These are phyloP conservation scores for Scutellaria baicalensis DNA, from an alignment of 257 asterid species.

Conservation along the genomic window DNA sequence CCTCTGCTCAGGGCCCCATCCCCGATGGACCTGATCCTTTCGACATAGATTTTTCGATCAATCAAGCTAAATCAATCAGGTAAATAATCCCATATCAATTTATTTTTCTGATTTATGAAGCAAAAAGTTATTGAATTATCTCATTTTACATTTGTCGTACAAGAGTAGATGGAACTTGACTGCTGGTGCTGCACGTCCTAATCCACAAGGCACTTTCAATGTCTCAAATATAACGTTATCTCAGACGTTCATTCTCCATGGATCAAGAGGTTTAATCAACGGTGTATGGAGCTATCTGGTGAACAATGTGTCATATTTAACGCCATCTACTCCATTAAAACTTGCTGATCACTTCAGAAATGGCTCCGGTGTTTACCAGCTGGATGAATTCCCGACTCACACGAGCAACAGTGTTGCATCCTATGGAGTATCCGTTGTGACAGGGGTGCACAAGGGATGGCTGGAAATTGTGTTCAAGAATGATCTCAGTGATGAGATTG, in stretches of 20 bases:
- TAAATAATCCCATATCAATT: neutral
- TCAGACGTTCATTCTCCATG: conserved; percentile 41
- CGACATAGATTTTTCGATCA: conserved; percentile 33
- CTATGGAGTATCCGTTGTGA: conserved; percentile 35
- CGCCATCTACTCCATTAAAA: conserved; percentile 45
- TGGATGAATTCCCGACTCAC: conserved; percentile 25
- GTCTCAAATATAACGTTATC: conserved; percentile 30
- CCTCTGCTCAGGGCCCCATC: conserved; percentile 24
- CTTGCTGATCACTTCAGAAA: conserved; percentile 44
- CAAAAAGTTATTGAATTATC: neutral
- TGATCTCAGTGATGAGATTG: conserved; percentile 30
- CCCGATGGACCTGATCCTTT: conserved; percentile 43
- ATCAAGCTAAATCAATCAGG: conserved; percentile 52
- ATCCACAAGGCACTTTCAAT: conserved; percentile 57
- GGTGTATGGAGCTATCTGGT: conserved; percentile 31
- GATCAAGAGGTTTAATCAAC: conserved; percentile 26
- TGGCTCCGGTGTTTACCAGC: conserved; percentile 38
- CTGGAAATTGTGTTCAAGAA: conserved; percentile 44
- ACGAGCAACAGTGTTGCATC: conserved; percentile 13
- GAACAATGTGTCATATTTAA: conserved; percentile 35
- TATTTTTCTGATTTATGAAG: neutral
- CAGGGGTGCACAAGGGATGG: conserved; percentile 44
- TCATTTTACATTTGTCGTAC: neutral
- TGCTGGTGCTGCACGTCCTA: conserved; percentile 51
- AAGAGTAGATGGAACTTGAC: conserved; percentile 43